These are phyloP conservation scores for Daldinia concentrica DNA, from an alignment of 495 filamentous ascomycete species.

Conservation along the genomic window DNA sequence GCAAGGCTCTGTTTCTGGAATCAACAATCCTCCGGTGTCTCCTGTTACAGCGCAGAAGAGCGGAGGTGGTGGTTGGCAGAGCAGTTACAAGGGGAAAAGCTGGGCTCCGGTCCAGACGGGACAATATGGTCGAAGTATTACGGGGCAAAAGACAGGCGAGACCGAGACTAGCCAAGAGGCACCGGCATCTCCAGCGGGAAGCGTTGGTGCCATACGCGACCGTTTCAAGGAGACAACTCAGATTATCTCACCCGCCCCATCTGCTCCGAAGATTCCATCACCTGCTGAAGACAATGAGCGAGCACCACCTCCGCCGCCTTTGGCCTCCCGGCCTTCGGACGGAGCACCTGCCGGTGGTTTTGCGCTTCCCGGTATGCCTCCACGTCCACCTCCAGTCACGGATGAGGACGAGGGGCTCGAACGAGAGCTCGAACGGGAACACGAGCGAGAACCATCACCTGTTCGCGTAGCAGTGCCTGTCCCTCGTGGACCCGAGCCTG, in stretches of 20 bases:
- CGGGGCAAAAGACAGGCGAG: slow-evolving; percentile 68
- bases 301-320: slow-evolving; percentile 66
- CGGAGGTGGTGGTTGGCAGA: slow-evolving; percentile 81
- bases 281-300: slow-evolving; percentile 51
- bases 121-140: slow-evolving; percentile 69
- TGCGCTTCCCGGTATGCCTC: slow-evolving; percentile 77
- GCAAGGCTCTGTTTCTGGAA: slow-evolving; percentile 66
- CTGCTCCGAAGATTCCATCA: slow-evolving; percentile 48
- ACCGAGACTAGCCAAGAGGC: slow-evolving; percentile 54
- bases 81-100: slow-evolving; percentile 84
- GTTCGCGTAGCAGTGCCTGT: slow-evolving; percentile 91
- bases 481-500: slow-evolving; percentile 64
- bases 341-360: slow-evolving; percentile 64
- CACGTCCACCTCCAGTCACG: slow-evolving; percentile 63
- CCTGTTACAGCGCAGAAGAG: slow-evolving; percentile 72
- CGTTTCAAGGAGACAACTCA: slow-evolving; percentile 76
- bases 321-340: slow-evolving; percentile 63
- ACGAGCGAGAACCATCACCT: slow-evolving; percentile 69
- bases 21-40: slow-evolving; percentile 55
- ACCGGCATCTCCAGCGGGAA: slow-evolving; percentile 57
- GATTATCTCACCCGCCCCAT: slow-evolving; percentile 62
- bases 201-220: slow-evolving; percentile 76
- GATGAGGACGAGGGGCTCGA: slow-evolving; percentile 60
- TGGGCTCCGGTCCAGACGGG: slow-evolving; percentile 85
- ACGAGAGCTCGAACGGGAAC: slow-evolving; percentile 46